Evolutionary conservation across 2,329 filamentous ascomycete genomes (phyloP).

Genomic region (Ophiostoma angusticollis): DNA sequence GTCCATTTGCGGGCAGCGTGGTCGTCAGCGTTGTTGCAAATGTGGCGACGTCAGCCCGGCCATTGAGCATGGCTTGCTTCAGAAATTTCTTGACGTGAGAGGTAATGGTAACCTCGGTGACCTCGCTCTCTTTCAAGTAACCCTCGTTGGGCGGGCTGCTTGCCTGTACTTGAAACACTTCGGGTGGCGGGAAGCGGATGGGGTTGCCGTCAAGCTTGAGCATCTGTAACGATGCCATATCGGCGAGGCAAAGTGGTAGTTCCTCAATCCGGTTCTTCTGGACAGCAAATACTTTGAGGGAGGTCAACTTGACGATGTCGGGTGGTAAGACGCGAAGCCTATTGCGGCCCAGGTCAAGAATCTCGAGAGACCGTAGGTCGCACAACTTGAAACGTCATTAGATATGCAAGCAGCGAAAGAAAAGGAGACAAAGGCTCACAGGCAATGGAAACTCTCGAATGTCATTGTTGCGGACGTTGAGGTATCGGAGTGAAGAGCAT

Average conservation of each 20-base stretch:
- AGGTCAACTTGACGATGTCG: conserved; percentile 68
- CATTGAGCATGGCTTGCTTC: conserved; percentile 35
- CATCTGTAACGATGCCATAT: conserved; percentile 81
- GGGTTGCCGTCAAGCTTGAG: conserved; percentile 85
- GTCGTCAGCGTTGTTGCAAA: neutral
- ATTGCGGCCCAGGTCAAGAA: conserved; percentile 84
- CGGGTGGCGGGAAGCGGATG: conserved; percentile 63
- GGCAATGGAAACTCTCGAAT: conserved; percentile 50
- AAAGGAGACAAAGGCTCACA: conserved; percentile 26
- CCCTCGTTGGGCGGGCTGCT: conserved; percentile 43
- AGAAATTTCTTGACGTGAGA: conserved; percentile 50
- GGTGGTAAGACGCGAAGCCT: conserved; percentile 65
- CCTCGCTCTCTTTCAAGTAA: conserved; percentile 47
- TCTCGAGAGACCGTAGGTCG: conserved; percentile 75
- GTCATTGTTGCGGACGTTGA: conserved; percentile 67
- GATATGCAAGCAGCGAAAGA: neutral
- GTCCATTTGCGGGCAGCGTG: neutral
- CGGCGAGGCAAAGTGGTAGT: conserved; percentile 69
- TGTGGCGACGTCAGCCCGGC: conserved; percentile 30
- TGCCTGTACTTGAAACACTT: conserved; percentile 48
- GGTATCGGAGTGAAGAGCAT: conserved; percentile 64
- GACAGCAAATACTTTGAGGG: conserved; percentile 78
- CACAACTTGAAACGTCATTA: conserved; percentile 49
- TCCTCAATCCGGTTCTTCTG: conserved; percentile 79
- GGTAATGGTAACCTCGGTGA: conserved; percentile 47